phyloP scores from a whole-genome alignment of 352 stramenopile genomes.

The Phytopythium litorale region DNA sequence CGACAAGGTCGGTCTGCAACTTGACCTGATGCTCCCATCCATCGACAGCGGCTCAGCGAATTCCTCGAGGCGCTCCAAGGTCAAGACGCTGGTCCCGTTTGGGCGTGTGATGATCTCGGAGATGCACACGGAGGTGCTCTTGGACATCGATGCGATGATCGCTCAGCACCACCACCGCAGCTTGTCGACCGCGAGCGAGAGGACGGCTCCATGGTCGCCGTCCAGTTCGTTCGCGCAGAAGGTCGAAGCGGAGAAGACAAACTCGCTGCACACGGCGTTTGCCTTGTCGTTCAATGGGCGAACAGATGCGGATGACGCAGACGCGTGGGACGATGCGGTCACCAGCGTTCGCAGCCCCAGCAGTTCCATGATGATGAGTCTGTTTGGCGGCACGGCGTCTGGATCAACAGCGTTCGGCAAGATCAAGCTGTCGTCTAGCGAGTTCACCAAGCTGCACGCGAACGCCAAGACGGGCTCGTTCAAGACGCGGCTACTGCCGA shows the following conservation, averaged over 20 bases:
- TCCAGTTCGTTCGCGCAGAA: slow-evolving; percentile 23
- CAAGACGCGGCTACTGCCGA: slow-evolving; percentile 31
- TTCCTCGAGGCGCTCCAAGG: background rate
- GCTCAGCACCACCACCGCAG: slow-evolving; percentile 32
- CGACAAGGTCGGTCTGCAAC: slow-evolving; percentile 43
- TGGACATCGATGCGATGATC: slow-evolving; percentile 59
- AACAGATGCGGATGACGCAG: background rate
- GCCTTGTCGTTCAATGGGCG: slow-evolving; percentile 22
- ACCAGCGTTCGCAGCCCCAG: background rate
- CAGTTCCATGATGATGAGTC: background rate
- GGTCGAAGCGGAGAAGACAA: slow-evolving; percentile 26
- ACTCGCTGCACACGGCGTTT: slow-evolving; percentile 28
- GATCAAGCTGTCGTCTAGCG: slow-evolving; percentile 34
- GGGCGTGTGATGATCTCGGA: slow-evolving; percentile 42
- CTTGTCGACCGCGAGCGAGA: slow-evolving; percentile 21
- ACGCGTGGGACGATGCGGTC: background rate
- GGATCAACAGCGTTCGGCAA: slow-evolving; percentile 2
- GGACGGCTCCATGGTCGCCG: slow-evolving; percentile 32
- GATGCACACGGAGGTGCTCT: slow-evolving; percentile 42
- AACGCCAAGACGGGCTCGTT: slow-evolving; percentile 51
- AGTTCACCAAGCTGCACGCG: slow-evolving; percentile 66
- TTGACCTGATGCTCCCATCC: slow-evolving; percentile 52
- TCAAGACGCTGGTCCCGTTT: slow-evolving; percentile 26
- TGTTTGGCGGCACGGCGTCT: background rate
- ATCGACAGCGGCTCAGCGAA: background rate